phyloP scores from a whole-genome alignment of 768 basidiomycete genomes.

The Polyporus arcularius region DNA sequence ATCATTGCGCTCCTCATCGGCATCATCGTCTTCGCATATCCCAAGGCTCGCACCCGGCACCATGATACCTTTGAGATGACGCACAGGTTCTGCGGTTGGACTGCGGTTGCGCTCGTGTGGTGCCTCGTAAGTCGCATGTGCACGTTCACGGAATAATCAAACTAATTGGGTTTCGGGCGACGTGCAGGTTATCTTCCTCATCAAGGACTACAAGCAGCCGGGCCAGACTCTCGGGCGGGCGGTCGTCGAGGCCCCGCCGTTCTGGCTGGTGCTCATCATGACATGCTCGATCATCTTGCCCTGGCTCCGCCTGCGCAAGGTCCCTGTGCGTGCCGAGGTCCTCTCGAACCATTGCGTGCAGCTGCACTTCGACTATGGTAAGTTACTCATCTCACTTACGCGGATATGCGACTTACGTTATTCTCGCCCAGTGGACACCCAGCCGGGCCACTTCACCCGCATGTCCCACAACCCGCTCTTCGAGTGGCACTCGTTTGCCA shows the following conservation, averaged over 20 bases:
- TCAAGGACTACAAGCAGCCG: conserved; percentile 46
- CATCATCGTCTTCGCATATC: conserved; percentile 53
- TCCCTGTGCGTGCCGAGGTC: conserved; percentile 49
- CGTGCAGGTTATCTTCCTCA: conserved; percentile 46
- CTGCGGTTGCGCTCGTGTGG: conserved; percentile 52
- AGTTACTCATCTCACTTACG: conserved; percentile 8
- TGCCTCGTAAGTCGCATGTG: conserved; percentile 36
- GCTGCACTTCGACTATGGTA: conserved; percentile 57
- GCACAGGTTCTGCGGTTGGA: conserved; percentile 60
- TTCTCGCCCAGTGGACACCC: conserved; percentile 26
- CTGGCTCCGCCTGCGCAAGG: conserved; percentile 55
- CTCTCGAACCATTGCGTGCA: conserved; percentile 56
- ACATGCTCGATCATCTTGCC: conserved; percentile 55
- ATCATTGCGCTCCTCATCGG: conserved; percentile 47
- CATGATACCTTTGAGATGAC: conserved; percentile 54
- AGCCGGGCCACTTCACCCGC: conserved; percentile 34
- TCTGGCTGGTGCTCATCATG: conserved; percentile 56
- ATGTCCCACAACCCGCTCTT: conserved; percentile 43
- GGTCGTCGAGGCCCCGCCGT: conserved; percentile 43
- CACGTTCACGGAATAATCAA: neutral
- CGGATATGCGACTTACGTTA: conserved; percentile 7
- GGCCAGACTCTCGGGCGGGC: conserved; percentile 41
- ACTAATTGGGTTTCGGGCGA: neutral
- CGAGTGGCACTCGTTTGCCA: conserved; percentile 60
- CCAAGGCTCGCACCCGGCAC: conserved; percentile 42